Evolutionary conservation across 2,329 filamentous ascomycete genomes (phyloP), one percentile per base, ranked within the genome.

Genomic region (Fusarium tanahbumbuense): DNA sequence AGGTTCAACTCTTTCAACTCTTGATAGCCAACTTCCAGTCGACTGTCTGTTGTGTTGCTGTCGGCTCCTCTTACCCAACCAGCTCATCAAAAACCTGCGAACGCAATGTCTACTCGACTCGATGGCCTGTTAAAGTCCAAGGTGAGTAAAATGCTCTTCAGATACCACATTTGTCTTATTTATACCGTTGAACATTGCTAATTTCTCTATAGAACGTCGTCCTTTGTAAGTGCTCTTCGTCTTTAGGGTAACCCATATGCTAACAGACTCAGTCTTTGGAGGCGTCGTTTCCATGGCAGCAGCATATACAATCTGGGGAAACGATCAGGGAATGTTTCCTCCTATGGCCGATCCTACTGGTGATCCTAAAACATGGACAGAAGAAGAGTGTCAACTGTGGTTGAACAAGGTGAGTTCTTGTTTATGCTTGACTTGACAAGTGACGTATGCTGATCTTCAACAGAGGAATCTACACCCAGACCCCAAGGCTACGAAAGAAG

Each of bases 261-360:
- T 20, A 60, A 47, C 59, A 74, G 25, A 18, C 1, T 25, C 41
- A 74, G 72, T 64, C 23, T 72, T 72, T 44, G 62, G 66, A 44
- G 70, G 62, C 28, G 56, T 65, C 32, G 71, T 73, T 23, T 64
- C 56, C 13, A 60, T 59, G 56, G 56, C 61, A 75, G 74, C 82
- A 90, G 93, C 90, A 20, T 98, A 98, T 77, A 90, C 92, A 7
- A 95, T 98, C 74, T 97, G 92, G 90, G 93, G 93, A 60, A 86
- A 64, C 8, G 67, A 71, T 6, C 56, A 88, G 56, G 93, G 95
- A 68, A 87, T 98, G 76, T 97, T 98, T 75, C 94, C 94, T 1
- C 80, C 87, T 6, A 84, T 89, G 70, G 65, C 84, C 49, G 94
- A 97, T 77, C 93, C 94, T n/a, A 92, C 84, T 28, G 94, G 94